Percentiles rank a stretch among this genome's conserved stretches.
These are phyloP conservation scores for Oligophagozyma castellii DNA, from an alignment of 1,139 yeast species.

Conservation along the genomic window DNA sequence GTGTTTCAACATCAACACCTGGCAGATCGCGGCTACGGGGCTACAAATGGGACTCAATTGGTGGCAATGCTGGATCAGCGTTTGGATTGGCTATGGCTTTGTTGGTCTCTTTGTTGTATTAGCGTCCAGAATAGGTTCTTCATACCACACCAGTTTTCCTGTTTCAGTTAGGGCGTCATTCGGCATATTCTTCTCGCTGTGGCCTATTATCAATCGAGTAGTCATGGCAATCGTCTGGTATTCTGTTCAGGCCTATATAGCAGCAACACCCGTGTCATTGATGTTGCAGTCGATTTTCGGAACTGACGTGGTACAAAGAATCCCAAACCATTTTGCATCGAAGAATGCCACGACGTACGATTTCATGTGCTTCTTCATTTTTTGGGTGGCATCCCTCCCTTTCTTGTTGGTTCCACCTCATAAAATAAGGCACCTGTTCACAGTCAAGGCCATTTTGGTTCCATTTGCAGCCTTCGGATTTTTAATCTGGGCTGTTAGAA, in stretches of 20 bases:
- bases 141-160: slow-evolving; percentile 67
- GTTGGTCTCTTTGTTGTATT: slow-evolving; percentile 49
- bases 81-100: slow-evolving; percentile 59
- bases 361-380: slow-evolving; percentile 60
- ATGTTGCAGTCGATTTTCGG: slow-evolving; percentile 60
- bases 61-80: slow-evolving; percentile 84
- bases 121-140: slow-evolving; percentile 59
- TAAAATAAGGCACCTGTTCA: slow-evolving; percentile 62
- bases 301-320: slow-evolving; percentile 35
- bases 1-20: slow-evolving; percentile 73
- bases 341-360: slow-evolving; percentile 45
- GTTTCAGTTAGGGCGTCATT: slow-evolving; percentile 59
- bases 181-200: slow-evolving; percentile 64
- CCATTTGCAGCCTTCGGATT: slow-evolving; percentile 73
- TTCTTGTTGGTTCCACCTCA: slow-evolving; percentile 76
- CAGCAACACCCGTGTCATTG: slow-evolving; percentile 68
- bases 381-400: slow-evolving; percentile 65
- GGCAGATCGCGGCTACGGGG: slow-evolving; percentile 85
- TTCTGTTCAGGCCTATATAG: slow-evolving; percentile 68
- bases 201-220: slow-evolving; percentile 70
- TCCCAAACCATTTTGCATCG: slow-evolving; percentile 37
- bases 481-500: slow-evolving; percentile 62
- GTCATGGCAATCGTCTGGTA: slow-evolving; percentile 80
- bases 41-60: slow-evolving; percentile 58
- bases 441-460: slow-evolving; percentile 58